Percentiles rank a stretch among this genome's conserved stretches.
These are phyloP conservation scores for Tubosaeta sp. DNA, from an alignment of 768 basidiomycete genomes.

Conservation along the genomic window DNA sequence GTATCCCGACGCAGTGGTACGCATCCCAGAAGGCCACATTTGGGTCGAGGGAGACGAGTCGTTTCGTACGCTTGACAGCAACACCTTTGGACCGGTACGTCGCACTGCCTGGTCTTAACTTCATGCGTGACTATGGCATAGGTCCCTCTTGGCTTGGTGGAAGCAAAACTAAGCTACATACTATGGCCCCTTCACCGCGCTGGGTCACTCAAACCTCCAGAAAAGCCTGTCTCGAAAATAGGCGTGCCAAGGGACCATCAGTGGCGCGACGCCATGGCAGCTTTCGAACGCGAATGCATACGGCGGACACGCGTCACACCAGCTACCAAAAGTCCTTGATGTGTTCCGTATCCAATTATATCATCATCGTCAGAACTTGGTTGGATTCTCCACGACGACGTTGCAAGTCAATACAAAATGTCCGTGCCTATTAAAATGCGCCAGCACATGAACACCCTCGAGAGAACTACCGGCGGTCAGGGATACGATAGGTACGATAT, in stretches of 20 bases:
- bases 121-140: background rate
- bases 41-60: constrained; percentile 61
- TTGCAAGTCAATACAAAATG: too few relatives aligned
- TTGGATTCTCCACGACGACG: too few relatives aligned
- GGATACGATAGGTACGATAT: too few relatives aligned
- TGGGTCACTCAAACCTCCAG: constrained; percentile 32
- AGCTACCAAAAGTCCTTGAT: constrained; percentile 2
- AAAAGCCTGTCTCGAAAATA: constrained; percentile 13
- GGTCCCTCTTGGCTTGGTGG: constrained; percentile 46
- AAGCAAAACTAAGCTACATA: constrained; percentile 47
- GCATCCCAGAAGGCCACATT: constrained; percentile 57
- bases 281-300: constrained; percentile 28
- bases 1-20: constrained; percentile 52
- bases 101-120: too few relatives aligned
- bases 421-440: too few relatives aligned
- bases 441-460: too few relatives aligned
- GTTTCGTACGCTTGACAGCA: constrained; percentile 62
- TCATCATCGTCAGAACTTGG: background rate
- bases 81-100: constrained; percentile 64
- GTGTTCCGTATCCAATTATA: background rate
- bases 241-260: constrained; percentile 19
- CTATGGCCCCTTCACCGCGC: constrained; percentile 50
- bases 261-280: constrained; percentile 29
- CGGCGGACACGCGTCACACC: constrained; percentile 20
- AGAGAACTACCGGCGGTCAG: too few relatives aligned